Evolutionary conservation across 2,329 filamentous ascomycete species (phyloP).

Genomic region (Pestalotiopsis sp.): DNA sequence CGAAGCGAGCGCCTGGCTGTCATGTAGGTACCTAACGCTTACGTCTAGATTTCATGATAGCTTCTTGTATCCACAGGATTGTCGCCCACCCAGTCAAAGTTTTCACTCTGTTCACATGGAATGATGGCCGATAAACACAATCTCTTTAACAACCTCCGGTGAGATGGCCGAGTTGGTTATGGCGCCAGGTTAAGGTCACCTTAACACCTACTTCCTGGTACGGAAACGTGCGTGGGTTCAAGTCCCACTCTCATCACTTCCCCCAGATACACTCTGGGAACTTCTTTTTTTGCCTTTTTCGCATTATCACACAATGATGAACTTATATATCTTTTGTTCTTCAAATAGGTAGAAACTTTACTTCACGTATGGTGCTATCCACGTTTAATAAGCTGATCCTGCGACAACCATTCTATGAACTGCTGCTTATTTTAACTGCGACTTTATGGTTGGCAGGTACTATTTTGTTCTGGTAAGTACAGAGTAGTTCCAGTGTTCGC

Average conservation of each 20-base stretch:
- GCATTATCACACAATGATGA: neutral
- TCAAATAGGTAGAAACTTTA: too few species aligned
- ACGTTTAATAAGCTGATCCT: too few species aligned
- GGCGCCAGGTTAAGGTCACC: constrained; percentile 10
- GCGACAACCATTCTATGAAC: too few species aligned
- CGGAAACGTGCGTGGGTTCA: constrained; percentile 10
- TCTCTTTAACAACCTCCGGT: neutral
- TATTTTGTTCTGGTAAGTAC: too few species aligned
- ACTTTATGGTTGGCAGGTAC: too few species aligned
- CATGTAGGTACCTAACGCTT: neutral
- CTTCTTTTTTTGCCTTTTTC: neutral
- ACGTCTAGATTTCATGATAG: neutral
- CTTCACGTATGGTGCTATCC: too few species aligned
- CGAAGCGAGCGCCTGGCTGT: neutral
- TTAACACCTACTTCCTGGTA: constrained; percentile 11
- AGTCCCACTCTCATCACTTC: constrained; percentile 10
- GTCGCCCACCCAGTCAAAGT: neutral
- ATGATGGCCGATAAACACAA: neutral
- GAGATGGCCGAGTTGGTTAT: constrained; percentile 11
- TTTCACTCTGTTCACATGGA: neutral
- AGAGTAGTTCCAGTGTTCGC: too few species aligned
- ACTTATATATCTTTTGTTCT: too few species aligned
- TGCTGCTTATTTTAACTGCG: too few species aligned
- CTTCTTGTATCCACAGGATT: neutral
- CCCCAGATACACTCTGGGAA: constrained; percentile 2